phyloP scores from a whole-genome alignment of 2,329 filamentous ascomycete genomes.

The Metarhizium sp. region DNA sequence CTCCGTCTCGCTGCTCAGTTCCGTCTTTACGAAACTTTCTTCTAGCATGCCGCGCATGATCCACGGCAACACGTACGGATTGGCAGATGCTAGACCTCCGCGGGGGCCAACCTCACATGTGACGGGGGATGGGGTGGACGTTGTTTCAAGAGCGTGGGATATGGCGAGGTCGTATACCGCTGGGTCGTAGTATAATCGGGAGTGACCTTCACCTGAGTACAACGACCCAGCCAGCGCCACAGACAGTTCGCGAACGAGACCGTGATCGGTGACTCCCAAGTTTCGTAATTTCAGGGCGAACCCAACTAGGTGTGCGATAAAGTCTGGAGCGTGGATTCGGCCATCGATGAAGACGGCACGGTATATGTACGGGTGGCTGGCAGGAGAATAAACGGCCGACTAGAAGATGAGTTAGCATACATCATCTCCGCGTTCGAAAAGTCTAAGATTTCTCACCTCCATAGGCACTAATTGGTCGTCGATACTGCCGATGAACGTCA shows the following conservation, averaged over 20 bases:
- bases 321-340: conserved; percentile 83
- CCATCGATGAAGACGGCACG: conserved; percentile 95
- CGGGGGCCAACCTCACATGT: conserved; percentile 17
- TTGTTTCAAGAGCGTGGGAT: conserved; percentile 65
- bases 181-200: conserved; percentile 81
- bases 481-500: conserved; percentile 87
- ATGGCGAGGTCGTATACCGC: conserved; percentile 75
- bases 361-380: conserved; percentile 86
- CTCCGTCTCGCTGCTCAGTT: conserved; percentile 66
- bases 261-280: conserved; percentile 85
- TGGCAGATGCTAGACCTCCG: conserved; percentile 41
- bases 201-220: conserved; percentile 89
- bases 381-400: conserved; percentile 80
- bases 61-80: conserved; percentile 90
- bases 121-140: conserved; percentile 34
- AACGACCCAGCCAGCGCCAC: conserved; percentile 81
- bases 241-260: conserved; percentile 82
- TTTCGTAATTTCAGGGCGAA: conserved; percentile 93
- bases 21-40: conserved; percentile 79
- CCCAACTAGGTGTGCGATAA: conserved; percentile 84
- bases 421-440: neutral
- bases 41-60: conserved; percentile 90
- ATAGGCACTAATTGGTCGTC: conserved; percentile 94
- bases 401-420: conserved; percentile 21
- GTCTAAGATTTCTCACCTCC: conserved; percentile 47